Evolutionary conservation across 306 rosid species (phyloP), one percentile per base, ranked within the genome.

Genomic region (Vicia faba): DNA sequence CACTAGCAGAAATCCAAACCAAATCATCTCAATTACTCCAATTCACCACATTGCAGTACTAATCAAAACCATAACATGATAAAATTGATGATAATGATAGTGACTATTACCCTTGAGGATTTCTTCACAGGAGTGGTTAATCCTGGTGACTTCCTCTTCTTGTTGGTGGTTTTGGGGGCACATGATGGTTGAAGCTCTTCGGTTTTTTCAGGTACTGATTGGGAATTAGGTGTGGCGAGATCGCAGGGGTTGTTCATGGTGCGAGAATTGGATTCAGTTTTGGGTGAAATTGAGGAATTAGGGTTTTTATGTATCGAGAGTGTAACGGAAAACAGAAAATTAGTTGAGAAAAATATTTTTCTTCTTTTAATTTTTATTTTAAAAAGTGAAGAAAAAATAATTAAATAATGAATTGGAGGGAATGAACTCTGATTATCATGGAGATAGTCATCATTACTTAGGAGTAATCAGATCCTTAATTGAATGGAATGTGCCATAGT

Each of bases 101-200:
- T 51, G 28, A 66, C 3, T 18, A 29, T 40, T 2, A 70, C 96
- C 87, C 81, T 89, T 2, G 85, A 75, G 56, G 66, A 76, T 71
- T 59, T 78, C 18, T 53, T 41, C 5, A 72, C 79, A 16, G 96
- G 80, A 68, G 82, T 80, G 25, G 69, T 33, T 77, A 79, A 83
- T 35, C 38, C 67, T 11, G 67, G 58, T 29, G 85, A 53, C 72
- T 75, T 87, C 35, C 81, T 79, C 64, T 80, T 82, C 73, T 75
- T 79, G 57, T 53, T 75, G 66, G 2, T 35, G 61, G 71, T 79
- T 50, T 61, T 67, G 29, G 77, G 77, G 8, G 83, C 79, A 58
- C 68, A 23, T 15, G 23, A 75, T 28, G 79, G 77, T 60, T 68
- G 88, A 15, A 83, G 83, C 51, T 70, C 71, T 28, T 68, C 36